phyloP scores from a whole-genome alignment of 2,329 filamentous ascomycete genomes.

The Lecanicillium sp. region DNA sequence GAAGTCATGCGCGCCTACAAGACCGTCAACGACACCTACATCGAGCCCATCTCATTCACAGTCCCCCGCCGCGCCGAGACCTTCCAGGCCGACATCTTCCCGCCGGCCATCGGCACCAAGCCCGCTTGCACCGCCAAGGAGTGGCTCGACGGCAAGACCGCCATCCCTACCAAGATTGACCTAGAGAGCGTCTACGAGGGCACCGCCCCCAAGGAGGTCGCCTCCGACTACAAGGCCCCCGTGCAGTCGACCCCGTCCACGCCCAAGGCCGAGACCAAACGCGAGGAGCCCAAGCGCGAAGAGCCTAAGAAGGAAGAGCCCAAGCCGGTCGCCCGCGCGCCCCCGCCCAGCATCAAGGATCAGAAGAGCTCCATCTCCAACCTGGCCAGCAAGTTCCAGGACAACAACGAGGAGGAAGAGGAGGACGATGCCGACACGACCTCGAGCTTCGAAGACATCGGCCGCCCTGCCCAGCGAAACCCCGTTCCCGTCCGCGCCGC shows the following conservation, averaged over 20 bases:
- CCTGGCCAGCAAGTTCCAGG: conserved; percentile 81
- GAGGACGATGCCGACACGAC: conserved; percentile 55
- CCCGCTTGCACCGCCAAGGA: conserved; percentile 74
- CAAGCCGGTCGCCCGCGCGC: conserved; percentile 41
- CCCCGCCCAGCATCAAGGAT: conserved; percentile 68
- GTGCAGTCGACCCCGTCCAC: conserved; percentile 39
- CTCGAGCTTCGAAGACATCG: conserved; percentile 81
- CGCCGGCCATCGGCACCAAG: conserved; percentile 73
- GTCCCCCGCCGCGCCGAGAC: conserved; percentile 88
- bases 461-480: conserved; percentile 64
- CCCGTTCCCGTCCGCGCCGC: conserved; percentile 28
- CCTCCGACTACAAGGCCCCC: conserved; percentile 59
- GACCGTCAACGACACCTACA: conserved; percentile 89
- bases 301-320: conserved; percentile 51
- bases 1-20: conserved; percentile 95
- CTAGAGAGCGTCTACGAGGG: conserved; percentile 90
- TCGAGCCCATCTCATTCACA: conserved; percentile 96
- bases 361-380: conserved; percentile 83
- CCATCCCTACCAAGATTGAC: conserved; percentile 82
- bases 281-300: conserved; percentile 29
- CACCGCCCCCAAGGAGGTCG: conserved; percentile 68
- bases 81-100: conserved; percentile 96
- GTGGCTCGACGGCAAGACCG: conserved; percentile 83
- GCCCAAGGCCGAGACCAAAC: conserved; percentile 31
- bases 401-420: conserved; percentile 58